These are phyloP conservation scores for Trifolium dubium DNA, from an alignment of 306 rosid genomes.

Conservation along the genomic window DNA sequence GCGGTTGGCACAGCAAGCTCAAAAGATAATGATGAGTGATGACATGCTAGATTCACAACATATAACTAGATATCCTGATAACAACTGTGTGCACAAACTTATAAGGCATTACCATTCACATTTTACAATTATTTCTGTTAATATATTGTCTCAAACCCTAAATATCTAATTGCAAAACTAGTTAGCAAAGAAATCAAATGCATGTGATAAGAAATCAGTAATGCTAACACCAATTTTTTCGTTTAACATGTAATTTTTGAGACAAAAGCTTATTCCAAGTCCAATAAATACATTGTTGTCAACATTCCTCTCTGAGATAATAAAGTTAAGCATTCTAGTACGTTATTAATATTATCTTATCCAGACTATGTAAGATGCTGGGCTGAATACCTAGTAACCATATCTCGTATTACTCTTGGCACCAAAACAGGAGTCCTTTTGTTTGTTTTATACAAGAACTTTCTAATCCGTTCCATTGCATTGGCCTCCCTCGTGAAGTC, in stretches of 20 bases:
- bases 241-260: conserved; percentile 33
- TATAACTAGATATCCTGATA: conserved; percentile 9
- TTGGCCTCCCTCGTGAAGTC: conserved; percentile 88
- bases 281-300: neutral
- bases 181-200: conserved; percentile 3
- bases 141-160: conserved; percentile 17
- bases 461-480: conserved; percentile 79
- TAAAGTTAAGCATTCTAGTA: conserved; percentile 32
- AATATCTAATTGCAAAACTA: conserved; percentile 26
- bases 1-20: conserved; percentile 4
- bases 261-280: conserved; percentile 22
- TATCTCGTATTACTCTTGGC: conserved; percentile 65
- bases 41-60: conserved; percentile 23
- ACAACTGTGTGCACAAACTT: conserved; percentile 13
- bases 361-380: conserved; percentile 37
- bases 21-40: conserved; percentile 26
- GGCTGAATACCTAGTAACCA: conserved; percentile 74
- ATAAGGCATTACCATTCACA: conserved; percentile 35
- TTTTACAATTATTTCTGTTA: conserved; percentile 19
- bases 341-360: conserved; percentile 21
- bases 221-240: conserved; percentile 3
- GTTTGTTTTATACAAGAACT: conserved; percentile 68
- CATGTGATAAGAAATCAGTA: neutral
- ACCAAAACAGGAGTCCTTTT: conserved; percentile 82
- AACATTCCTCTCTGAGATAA: conserved; percentile 21